Evolutionary conservation across 176 grass and related monocot species (phyloP).

Genomic region (Luzula sylvatica): DNA sequence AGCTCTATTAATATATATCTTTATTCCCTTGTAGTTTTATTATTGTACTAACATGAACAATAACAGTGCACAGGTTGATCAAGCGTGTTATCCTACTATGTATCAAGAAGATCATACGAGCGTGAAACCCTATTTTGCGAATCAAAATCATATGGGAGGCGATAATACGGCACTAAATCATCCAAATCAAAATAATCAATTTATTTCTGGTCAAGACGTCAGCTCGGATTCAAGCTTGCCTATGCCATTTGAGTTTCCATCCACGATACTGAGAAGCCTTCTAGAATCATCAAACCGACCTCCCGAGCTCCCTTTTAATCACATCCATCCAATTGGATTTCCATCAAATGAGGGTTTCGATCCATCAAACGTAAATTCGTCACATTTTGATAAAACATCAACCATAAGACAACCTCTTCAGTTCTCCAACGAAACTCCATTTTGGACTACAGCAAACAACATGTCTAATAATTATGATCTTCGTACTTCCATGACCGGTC

Average conservation of each 20-base stretch:
- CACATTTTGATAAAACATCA: conserved; percentile 14
- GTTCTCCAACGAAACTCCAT: conserved; percentile 37
- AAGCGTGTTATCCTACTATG: neutral
- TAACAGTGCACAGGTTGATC: conserved; percentile 7
- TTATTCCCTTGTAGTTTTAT: neutral
- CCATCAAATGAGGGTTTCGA: neutral
- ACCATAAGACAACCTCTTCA: conserved; percentile 30
- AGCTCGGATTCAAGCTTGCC: conserved; percentile 7
- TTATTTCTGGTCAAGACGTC: conserved; percentile 13
- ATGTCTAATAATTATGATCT: conserved; percentile 1
- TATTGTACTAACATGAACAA: conserved; percentile 4
- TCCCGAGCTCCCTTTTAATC: conserved; percentile 9
- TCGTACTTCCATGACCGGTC: neutral
- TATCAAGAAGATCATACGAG: conserved; percentile 21
- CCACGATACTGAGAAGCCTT: conserved; percentile 13
- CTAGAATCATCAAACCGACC: conserved; percentile 3
- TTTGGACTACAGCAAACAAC: conserved; percentile 39
- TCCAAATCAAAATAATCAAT: conserved; percentile 17
- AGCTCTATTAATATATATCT: conserved; percentile 4
- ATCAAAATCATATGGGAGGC: conserved; percentile 3
- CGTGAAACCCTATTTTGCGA: conserved; percentile 18
- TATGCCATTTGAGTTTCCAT: conserved; percentile 1
- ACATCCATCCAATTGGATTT: conserved; percentile 7
- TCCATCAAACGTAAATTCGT: neutral
- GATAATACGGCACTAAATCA: conserved; percentile 15